These are phyloP conservation scores for Fennellomyces sp. DNA, from an alignment of 371 early-diverging fungal genomes.

Conservation along the genomic window DNA sequence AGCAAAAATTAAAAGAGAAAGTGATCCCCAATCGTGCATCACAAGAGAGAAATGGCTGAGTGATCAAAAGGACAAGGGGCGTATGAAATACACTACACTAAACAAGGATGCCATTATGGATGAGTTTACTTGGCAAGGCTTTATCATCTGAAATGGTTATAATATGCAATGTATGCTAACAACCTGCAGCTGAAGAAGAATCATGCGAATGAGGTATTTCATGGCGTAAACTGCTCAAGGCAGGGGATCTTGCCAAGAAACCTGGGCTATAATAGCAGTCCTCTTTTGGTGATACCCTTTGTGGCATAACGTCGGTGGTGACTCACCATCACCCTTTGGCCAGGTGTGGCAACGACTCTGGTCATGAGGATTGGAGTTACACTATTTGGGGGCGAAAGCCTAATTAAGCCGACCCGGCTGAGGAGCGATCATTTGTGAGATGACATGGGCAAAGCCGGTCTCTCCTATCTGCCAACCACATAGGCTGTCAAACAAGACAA, in stretches of 20 bases:
- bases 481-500: not conserved
- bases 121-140: no score
- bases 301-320: constrained; percentile 6
- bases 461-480: not conserved
- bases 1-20: not conserved
- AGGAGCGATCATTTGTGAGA: not conserved
- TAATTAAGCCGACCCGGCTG: constrained; percentile 2
- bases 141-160: not conserved
- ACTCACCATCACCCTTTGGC: not conserved
- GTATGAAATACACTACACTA: no score
- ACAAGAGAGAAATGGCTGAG: no score
- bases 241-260: not conserved
- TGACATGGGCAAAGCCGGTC: not conserved
- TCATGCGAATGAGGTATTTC: constrained; percentile 1
- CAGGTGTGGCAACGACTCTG: not conserved
- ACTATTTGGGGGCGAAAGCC: not conserved
- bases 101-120: no score
- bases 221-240: constrained; percentile 1
- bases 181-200: not conserved
- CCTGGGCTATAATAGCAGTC: not conserved
- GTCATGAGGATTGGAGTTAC: not conserved
- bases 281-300: not conserved
- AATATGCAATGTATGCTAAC: not conserved
- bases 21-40: not conserved
- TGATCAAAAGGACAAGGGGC: no score